Conservation (phyloP, 805 yeast genomes). For the Candida loeiensis region DNA sequence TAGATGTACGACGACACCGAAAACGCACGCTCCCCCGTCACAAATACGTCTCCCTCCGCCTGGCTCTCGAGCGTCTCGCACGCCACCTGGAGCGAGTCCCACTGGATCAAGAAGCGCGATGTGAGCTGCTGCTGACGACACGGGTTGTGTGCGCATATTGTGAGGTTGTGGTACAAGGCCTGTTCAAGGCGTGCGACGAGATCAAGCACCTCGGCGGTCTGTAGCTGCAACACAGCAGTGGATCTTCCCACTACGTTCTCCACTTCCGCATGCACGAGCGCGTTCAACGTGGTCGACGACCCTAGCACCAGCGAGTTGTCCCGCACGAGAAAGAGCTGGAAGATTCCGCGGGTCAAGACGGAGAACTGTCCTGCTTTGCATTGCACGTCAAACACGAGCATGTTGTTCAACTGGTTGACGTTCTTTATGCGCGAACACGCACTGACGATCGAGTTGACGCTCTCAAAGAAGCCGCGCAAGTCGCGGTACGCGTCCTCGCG, state of each 20-base stretch:
- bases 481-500: constrained; percentile 19
- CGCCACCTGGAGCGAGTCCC: constrained; percentile 81
- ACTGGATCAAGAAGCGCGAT: constrained; percentile 52
- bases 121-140: constrained; percentile 76
- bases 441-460: constrained; percentile 18
- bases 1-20: constrained; percentile 72
- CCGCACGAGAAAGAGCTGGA: constrained; percentile 58
- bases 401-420: constrained; percentile 25
- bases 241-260: constrained; percentile 40
- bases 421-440: constrained; percentile 17
- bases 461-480: constrained; percentile 18
- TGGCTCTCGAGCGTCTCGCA: constrained; percentile 60
- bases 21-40: constrained; percentile 42
- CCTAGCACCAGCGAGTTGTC: constrained; percentile 63
- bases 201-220: constrained; percentile 4
- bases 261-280: constrained; percentile 21
- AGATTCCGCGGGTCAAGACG: constrained; percentile 58
- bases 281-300: constrained; percentile 16
- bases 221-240: constrained; percentile 22
- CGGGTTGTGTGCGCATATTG: constrained; percentile 51
- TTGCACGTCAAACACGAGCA: constrained; percentile 26
- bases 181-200: constrained; percentile 40
- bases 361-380: constrained; percentile 25
- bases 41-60: constrained; percentile 35
- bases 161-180: constrained; percentile 33